Evolutionary conservation across 164 flowering plant species (phyloP), one percentile per base, ranked within the genome.

Genomic region (Pachysandra terminalis): DNA sequence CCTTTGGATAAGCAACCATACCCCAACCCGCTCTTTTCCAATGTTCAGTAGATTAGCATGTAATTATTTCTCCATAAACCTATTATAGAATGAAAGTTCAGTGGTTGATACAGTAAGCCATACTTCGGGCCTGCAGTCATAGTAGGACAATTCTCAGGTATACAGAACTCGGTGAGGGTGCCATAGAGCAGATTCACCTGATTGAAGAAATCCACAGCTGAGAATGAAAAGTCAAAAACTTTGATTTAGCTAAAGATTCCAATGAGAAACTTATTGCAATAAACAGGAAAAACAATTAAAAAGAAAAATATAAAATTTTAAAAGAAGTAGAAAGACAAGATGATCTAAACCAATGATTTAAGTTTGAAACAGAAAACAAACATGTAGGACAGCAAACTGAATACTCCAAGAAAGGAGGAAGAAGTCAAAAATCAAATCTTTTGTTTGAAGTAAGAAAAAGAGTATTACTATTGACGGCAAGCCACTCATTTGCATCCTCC

Each of bases 41-140:
- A 40, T 5, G 45, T 40, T 40, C 10, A 40, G 45, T 40, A 26
- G 6, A 53, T 52, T 25, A 52, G n/a, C 5, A 23, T 27, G 17
- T 28, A 64, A 10, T 51, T 52, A 19, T 28, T 35, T 28, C 14
- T 67, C 60, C 19, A 57, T 51, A 58, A 9, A 73, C 62, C 45
- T 63, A 40, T 59, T 27, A 68, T 22, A 24, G 40, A 57, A 63
- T 12, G 12, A 48, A 32, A 63, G 51, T 45, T 48, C 25, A 51
- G 41, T 23, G 32, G 59, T 21, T 49, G 63, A 35, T 71, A 68
- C 40, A 21, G 52, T 61, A 57, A 77, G 68, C 52, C 73, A 78
- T 94, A 96, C 99, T 93, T 96, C 76, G 99, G 98, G 67, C 99
- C 99, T 28, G 99, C 99, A 77, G 98, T 81, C 99, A 96, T 93